phyloP scores from a whole-genome alignment of 768 basidiomycete genomes.

The Mycena metata region DNA sequence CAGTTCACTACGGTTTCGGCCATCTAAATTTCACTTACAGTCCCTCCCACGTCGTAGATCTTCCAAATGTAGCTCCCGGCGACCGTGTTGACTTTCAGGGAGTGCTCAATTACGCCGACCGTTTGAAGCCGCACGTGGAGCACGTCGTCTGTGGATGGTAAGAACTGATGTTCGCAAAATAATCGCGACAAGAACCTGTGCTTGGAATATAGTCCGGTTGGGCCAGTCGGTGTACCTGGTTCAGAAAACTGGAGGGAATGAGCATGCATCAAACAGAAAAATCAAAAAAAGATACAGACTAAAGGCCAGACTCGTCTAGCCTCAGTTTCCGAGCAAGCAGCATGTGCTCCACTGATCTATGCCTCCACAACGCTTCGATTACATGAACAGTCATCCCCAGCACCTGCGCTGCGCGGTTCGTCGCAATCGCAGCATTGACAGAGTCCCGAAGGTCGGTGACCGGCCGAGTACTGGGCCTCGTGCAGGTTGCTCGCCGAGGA shows the following conservation, averaged over 20 bases:
- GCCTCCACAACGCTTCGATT: conserved; percentile 76
- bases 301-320: conserved; percentile 82
- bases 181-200: conserved; percentile 59
- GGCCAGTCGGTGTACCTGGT: conserved; percentile 73
- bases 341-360: conserved; percentile 73
- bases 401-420: conserved; percentile 68
- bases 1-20: conserved; percentile 8
- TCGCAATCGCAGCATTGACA: conserved; percentile 55
- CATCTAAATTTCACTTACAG: conserved; percentile 60
- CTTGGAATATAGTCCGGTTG: conserved; percentile 79
- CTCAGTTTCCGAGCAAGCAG: conserved; percentile 70
- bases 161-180: conserved; percentile 10
- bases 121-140: conserved; percentile 86
- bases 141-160: conserved; percentile 69
- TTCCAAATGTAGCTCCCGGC: conserved; percentile 80
- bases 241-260: conserved; percentile 68
- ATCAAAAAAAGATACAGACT: conserved; percentile 56
- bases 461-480: conserved; percentile 57
- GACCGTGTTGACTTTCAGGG: conserved; percentile 75
- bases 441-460: conserved; percentile 51
- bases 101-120: conserved; percentile 82
- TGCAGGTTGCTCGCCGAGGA: conserved; percentile 75
- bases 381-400: conserved; percentile 64
- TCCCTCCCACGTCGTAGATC: conserved; percentile 88
- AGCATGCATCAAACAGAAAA: conserved; percentile 10